Evolutionary conservation across 192 early-diverging fungal species (phyloP).

Genomic region (Entomortierella lignicola): DNA sequence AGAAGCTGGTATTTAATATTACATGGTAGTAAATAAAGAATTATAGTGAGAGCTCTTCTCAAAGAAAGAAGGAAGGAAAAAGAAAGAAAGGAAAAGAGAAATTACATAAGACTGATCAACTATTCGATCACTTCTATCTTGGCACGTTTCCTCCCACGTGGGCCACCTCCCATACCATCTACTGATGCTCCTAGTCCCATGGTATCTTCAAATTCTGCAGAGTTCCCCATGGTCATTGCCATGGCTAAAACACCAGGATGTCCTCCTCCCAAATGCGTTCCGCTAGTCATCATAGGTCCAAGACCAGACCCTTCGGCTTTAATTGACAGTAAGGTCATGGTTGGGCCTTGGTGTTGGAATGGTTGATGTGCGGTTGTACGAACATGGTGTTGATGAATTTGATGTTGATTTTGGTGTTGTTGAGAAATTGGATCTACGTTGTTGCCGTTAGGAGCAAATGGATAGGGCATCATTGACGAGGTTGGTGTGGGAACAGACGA

Average conservation of each 20-base stretch:
- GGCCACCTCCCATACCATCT: not conserved
- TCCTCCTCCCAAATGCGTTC: not conserved
- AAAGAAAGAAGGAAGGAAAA: not conserved
- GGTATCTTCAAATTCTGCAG: conserved; percentile 21
- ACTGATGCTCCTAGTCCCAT: conserved; percentile 13
- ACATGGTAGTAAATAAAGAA: not conserved
- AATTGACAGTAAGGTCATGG: conserved; percentile 44
- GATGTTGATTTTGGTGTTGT: conserved; percentile 10
- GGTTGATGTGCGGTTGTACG: conserved; percentile 20
- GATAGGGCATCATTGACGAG: conserved; percentile 15
- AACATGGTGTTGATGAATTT: conserved; percentile 2
- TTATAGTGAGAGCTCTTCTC: too few relatives aligned
- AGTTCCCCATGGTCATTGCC: conserved; percentile 3
- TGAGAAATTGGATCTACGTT: conserved; percentile 8
- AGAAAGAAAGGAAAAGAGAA: conserved; percentile 4
- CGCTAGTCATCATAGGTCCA: conserved; percentile 13
- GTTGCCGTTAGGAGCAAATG: conserved; percentile 6
- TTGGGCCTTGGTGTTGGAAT: conserved; percentile 37
- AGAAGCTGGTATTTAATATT: not conserved
- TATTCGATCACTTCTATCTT: conserved; percentile 50
- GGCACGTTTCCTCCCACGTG: conserved; percentile 31
- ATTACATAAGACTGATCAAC: not conserved
- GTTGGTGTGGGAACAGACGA: not conserved
- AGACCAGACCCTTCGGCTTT: conserved; percentile 16
- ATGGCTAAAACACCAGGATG: conserved; percentile 4